Evolutionary conservation across 306 rosid genomes (phyloP).

Genomic region (Quercus bicolor): DNA sequence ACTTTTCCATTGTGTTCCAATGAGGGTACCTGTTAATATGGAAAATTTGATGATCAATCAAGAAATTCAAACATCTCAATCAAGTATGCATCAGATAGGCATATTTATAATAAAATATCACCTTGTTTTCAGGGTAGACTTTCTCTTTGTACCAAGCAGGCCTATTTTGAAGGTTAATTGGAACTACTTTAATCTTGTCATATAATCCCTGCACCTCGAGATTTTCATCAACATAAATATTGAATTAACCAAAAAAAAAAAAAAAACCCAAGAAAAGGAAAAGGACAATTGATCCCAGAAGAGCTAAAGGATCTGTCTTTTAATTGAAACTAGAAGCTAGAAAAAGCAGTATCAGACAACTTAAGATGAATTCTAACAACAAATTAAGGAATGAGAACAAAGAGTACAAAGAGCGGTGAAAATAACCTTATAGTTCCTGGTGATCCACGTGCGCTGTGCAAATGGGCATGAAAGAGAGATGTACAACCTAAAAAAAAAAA

Average conservation of each 20-base stretch:
- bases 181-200: conserved; percentile 66
- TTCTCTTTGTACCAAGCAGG: conserved; percentile 88
- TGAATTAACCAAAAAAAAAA: not conserved
- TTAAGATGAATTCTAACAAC: not conserved
- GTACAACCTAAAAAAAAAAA: conserved; percentile 42
- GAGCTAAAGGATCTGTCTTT: not conserved
- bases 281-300: not conserved
- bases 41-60: not conserved
- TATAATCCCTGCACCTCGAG: conserved; percentile 54
- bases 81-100: not conserved
- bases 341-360: not conserved
- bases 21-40: conserved; percentile 57
- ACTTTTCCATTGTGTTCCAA: conserved; percentile 86
- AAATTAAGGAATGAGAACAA: conserved; percentile 20
- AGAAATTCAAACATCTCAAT: not conserved
- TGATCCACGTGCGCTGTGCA: conserved; percentile 89
- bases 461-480: conserved; percentile 51
- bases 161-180: conserved; percentile 55
- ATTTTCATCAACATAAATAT: not conserved
- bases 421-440: conserved; percentile 71
- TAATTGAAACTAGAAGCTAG: not conserved
- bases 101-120: conserved; percentile 2
- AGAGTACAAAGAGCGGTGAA: not conserved
- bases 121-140: conserved; percentile 62
- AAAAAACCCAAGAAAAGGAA: not conserved